These are phyloP conservation scores for Rubroshorea leprosula DNA, from an alignment of 345 rosid genomes.

Conservation along the genomic window DNA sequence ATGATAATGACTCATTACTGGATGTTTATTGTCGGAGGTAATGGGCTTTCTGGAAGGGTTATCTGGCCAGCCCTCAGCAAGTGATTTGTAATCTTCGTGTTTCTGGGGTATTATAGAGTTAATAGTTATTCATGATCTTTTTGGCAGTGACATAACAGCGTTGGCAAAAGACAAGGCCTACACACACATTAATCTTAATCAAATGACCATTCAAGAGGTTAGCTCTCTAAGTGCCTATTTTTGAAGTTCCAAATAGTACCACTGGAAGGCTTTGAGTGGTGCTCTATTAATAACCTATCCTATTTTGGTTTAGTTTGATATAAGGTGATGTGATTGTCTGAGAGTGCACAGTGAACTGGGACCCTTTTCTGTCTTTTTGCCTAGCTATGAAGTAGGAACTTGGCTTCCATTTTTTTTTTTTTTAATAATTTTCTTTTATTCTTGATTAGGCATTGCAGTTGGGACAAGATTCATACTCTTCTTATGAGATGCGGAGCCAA, in stretches of 20 bases:
- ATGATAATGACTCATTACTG: constrained; percentile 59
- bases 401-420: background rate
- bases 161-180: constrained; percentile 62
- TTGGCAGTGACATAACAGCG: constrained; percentile 63
- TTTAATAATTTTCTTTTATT: background rate
- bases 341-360: background rate
- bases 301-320: too few relatives aligned
- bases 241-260: background rate
- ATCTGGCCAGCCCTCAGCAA: background rate
- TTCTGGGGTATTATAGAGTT: constrained; percentile 1
- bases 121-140: constrained; percentile 4
- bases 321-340: background rate
- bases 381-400: background rate
- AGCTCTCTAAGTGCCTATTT: background rate
- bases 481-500: constrained; percentile 47
- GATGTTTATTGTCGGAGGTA: constrained; percentile 75
- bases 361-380: background rate
- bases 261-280: too few relatives aligned
- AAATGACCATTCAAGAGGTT: constrained; percentile 53
- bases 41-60: constrained; percentile 2
- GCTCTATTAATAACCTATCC: too few relatives aligned
- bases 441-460: constrained; percentile 54
- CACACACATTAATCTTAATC: constrained; percentile 45
- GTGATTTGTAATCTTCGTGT: background rate
- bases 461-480: constrained; percentile 54